phyloP scores from a whole-genome alignment of 2,329 filamentous ascomycete genomes.

The Geosmithia putterillii region DNA sequence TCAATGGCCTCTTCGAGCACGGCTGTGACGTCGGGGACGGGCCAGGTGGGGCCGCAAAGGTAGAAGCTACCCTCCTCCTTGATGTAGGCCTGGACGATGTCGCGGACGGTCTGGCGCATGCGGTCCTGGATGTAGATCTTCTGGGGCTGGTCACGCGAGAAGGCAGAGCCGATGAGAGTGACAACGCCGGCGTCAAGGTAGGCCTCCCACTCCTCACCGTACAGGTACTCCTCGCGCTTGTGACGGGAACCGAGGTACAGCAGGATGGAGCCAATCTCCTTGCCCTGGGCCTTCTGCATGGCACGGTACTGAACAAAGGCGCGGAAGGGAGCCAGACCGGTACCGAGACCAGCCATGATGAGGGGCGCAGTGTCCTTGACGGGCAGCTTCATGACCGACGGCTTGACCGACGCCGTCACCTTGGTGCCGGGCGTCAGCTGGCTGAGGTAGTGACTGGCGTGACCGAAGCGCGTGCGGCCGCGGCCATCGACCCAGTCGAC shows the following conservation, averaged over 20 bases:
- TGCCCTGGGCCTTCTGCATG: slow-evolving; percentile 94
- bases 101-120: slow-evolving; percentile 76
- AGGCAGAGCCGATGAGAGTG: slow-evolving; percentile 83
- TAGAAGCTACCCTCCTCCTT: slow-evolving; percentile 87
- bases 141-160: slow-evolving; percentile 90
- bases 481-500: slow-evolving; percentile 88
- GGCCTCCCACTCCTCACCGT: slow-evolving; percentile 98
- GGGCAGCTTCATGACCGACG: slow-evolving; percentile 98
- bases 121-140: slow-evolving; percentile 99
- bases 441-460: slow-evolving; percentile 85
- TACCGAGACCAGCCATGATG: slow-evolving; percentile 99
- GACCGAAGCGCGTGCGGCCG: slow-evolving; percentile 81
- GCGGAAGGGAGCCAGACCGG: slow-evolving; percentile 95
- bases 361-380: slow-evolving; percentile 76
- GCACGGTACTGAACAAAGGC: slow-evolving; percentile 97
- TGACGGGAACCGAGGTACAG: slow-evolving; percentile 95
- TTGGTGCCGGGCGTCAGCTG: slow-evolving; percentile 60
- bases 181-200: slow-evolving; percentile 94
- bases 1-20: slow-evolving; percentile 89
- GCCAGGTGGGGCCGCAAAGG: slow-evolving; percentile 96
- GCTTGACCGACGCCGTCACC: slow-evolving; percentile 90
- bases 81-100: slow-evolving; percentile 80
- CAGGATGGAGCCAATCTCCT: slow-evolving; percentile 84
- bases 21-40: slow-evolving; percentile 88
- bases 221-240: slow-evolving; percentile 96